Evolutionary conservation across 176 grass and related monocot genomes (phyloP).

Genomic region (Puya raimondii): DNA sequence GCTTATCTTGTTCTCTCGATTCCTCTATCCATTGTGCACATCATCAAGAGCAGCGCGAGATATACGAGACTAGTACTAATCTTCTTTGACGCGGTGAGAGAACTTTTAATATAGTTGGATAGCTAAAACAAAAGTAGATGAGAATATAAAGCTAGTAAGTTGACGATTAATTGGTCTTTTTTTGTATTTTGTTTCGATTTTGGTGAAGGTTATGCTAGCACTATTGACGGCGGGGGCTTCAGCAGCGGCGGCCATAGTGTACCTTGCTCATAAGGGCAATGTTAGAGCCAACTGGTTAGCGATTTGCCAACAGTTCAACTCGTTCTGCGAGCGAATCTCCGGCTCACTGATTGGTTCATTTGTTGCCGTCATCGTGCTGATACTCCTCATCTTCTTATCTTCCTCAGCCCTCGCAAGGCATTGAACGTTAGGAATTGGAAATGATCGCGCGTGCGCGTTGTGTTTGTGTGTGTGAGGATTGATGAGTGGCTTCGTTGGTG

Average conservation of each 20-base stretch:
- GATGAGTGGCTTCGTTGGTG: too few relatives aligned
- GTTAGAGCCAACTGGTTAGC: slow-evolving; percentile 67
- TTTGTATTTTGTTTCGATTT: slow-evolving; percentile 11
- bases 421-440: slow-evolving; percentile 6
- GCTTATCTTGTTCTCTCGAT: slow-evolving; percentile 57
- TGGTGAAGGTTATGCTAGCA: slow-evolving; percentile 64
- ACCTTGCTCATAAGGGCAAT: slow-evolving; percentile 66
- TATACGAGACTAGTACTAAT: slow-evolving; percentile 45
- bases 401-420: slow-evolving; percentile 37
- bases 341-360: slow-evolving; percentile 73
- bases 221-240: slow-evolving; percentile 51
- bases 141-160: neutral
- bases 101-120: too few relatives aligned
- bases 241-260: slow-evolving; percentile 51
- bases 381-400: slow-evolving; percentile 55
- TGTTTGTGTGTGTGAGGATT: too few relatives aligned
- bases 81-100: slow-evolving; percentile 42
- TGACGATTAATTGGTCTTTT: neutral
- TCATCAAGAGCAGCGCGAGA: slow-evolving; percentile 51
- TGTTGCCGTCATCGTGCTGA: slow-evolving; percentile 43
- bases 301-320: slow-evolving; percentile 81
- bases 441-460: too few relatives aligned
- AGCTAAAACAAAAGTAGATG: too few relatives aligned
- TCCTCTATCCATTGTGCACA: slow-evolving; percentile 58
- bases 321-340: slow-evolving; percentile 55